Evolutionary conservation across 305 asterid genomes (phyloP).

Genomic region (Fraxinus sp.): DNA sequence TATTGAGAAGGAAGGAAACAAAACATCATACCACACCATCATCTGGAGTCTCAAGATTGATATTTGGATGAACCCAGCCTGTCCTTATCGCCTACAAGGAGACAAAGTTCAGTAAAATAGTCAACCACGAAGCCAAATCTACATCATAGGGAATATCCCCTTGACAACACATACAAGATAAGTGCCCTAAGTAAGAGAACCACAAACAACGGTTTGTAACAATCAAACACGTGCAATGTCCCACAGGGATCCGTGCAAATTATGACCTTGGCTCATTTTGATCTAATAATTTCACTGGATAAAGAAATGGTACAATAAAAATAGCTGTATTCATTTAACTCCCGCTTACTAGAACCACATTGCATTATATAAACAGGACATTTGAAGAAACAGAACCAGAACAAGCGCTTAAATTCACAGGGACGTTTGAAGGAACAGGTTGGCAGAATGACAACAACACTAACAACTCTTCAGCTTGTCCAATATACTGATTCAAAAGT

Average conservation of each 20-base stretch:
- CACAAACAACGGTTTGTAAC: neutral
- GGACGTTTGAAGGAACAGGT: neutral
- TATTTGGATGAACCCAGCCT: conserved; percentile 68
- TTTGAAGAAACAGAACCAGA: neutral
- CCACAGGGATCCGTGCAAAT: conserved; percentile 5
- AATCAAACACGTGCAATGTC: neutral
- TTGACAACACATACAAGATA: conserved; percentile 18
- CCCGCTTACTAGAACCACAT: neutral
- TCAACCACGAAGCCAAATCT: neutral
- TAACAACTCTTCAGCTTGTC: neutral
- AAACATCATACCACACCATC: conserved; percentile 48
- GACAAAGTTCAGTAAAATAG: conserved; percentile 24
- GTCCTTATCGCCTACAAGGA: conserved; percentile 51
- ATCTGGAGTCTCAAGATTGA: conserved; percentile 63
- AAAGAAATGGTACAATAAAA: neutral
- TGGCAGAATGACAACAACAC: neutral
- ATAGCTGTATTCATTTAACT: neutral
- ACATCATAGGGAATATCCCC: conserved; percentile 14
- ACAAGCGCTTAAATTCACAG: neutral
- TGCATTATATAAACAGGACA: neutral
- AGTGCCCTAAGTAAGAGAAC: neutral
- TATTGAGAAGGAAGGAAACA: conserved; percentile 2
- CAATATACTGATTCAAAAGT: neutral
- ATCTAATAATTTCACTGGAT: neutral
- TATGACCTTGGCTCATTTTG: neutral